These are phyloP conservation scores for Elymus sibiricus DNA, from an alignment of 176 grass and related monocot genomes.

Conservation along the genomic window DNA sequence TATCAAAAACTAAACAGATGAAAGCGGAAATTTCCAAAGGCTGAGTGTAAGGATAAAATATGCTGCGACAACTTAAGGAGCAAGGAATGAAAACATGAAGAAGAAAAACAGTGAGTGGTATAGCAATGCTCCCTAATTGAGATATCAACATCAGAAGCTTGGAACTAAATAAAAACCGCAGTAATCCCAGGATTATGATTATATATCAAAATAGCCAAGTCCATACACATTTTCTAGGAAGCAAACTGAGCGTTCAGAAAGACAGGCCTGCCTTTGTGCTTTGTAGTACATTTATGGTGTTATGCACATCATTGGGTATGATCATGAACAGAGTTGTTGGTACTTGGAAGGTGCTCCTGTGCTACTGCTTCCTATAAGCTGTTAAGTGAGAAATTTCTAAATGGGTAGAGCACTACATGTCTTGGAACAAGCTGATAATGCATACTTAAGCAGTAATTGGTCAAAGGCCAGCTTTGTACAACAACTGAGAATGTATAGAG, in stretches of 20 bases:
- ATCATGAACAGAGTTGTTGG: background rate
- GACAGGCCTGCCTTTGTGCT: background rate
- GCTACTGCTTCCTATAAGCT: background rate
- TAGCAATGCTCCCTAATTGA: background rate
- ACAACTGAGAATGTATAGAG: slow-evolving; percentile 10
- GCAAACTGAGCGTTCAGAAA: background rate
- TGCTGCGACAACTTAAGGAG: background rate
- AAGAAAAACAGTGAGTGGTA: slow-evolving; percentile 12
- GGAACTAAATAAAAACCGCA: background rate
- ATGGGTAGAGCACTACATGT: background rate
- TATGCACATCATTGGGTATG: background rate
- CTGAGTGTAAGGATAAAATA: slow-evolving; percentile 12
- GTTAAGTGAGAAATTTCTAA: background rate
- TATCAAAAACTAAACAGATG: slow-evolving; percentile 48
- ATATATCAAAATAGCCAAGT: slow-evolving; percentile 24
- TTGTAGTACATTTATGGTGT: slow-evolving; percentile 1
- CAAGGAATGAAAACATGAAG: background rate
- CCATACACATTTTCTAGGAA: background rate
- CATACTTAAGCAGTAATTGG: background rate
- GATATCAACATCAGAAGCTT: background rate
- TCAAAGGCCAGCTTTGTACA: background rate
- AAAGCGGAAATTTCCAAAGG: background rate
- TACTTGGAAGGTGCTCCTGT: background rate
- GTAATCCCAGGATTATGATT: background rate
- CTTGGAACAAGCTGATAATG: background rate